Evolutionary conservation across 202 grass and related monocot species (phyloP), one percentile per base, ranked within the genome.

Genomic region (Bolboschoenoplectus hybrid): DNA sequence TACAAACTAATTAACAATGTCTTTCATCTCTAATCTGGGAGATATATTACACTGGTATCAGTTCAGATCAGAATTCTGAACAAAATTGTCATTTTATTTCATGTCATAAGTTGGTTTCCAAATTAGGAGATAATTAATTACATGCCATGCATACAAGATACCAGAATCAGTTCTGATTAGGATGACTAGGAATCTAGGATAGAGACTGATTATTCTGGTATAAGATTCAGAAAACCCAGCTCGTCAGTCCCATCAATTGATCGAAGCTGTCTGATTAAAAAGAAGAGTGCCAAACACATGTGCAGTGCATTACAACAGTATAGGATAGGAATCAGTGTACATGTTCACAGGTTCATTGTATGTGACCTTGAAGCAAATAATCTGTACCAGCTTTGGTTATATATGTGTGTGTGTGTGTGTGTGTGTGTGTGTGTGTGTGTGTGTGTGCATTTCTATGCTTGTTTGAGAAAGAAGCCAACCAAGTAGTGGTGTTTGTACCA

Each of bases 151-250:
- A 47, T 74, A 14, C 71, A 75, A 52, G 46, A 52, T 75, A 35
- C 0, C 1, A 19, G 19, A 43, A 50, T 9, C 19, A 14, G 47
- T 36, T 53, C 47, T 75, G n/a, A 16, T 75, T 36, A 34, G 72
- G 4, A 34, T 7, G 72, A 13, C 14, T 53, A 51, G 19, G 45
- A 7, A 47, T 6, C 14, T 53, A 51, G 19, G 45, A 7, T 35
- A 53, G 38, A 5, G 36, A 76, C 73, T 53, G 49, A 6, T 55
- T 77, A 39, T 77, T 38, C 74, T 55, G 74, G 74, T 77, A 77
- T 77, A 77, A 56, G 50, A 77, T 53, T 5, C 11, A 35, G 49
- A 55, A 55, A 2, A 12, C 50, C n/a, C 51, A 11, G 9, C n/a
- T 51, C 26, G 45, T 44, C 9, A 7, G 43, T 72, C 68, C 68